Evolutionary conservation across 2,329 filamentous ascomycete genomes (phyloP).

Genomic region (Polychaeton citri): DNA sequence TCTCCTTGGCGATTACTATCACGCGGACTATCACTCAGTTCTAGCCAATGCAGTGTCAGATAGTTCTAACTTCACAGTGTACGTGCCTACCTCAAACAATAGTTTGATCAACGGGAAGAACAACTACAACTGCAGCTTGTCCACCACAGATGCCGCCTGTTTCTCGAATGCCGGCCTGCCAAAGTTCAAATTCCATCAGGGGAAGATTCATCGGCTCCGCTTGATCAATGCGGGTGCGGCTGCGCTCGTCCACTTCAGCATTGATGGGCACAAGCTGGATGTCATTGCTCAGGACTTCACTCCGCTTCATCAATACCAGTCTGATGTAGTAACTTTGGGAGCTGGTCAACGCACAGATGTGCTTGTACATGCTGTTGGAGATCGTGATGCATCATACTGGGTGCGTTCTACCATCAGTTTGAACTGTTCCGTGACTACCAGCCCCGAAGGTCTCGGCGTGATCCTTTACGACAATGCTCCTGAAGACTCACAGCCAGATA

Average conservation of each 20-base stretch:
- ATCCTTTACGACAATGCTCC: constrained; percentile 19
- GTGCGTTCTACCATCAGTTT: too few species aligned
- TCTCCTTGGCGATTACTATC: constrained; percentile 27
- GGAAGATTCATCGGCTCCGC: constrained; percentile 26
- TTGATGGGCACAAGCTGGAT: constrained; percentile 39
- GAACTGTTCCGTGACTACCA: too few species aligned
- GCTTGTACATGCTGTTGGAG: constrained; percentile 26
- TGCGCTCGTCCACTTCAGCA: constrained; percentile 26
- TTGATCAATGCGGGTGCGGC: constrained; percentile 28
- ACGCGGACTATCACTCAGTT: constrained; percentile 14
- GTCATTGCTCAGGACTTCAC: constrained; percentile 31
- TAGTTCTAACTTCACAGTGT: too few species aligned
- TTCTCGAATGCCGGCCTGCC: constrained; percentile 19
- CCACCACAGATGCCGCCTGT: constrained; percentile 10
- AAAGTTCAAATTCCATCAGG: constrained; percentile 21
- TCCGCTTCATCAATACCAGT: constrained; percentile 22
- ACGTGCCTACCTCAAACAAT: constrained; percentile 19
- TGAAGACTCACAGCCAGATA: too few species aligned
- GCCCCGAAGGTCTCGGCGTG: too few species aligned
- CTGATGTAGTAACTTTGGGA: constrained; percentile 36
- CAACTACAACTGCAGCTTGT: constrained; percentile 8
- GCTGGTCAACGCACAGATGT: constrained; percentile 42
- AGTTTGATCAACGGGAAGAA: constrained; percentile 23
- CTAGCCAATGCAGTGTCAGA: too few species aligned
- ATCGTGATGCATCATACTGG: constrained; percentile 38